Evolutionary conservation across 2,329 filamentous ascomycete genomes (phyloP).

Genomic region (Coniochaeta prunicola): DNA sequence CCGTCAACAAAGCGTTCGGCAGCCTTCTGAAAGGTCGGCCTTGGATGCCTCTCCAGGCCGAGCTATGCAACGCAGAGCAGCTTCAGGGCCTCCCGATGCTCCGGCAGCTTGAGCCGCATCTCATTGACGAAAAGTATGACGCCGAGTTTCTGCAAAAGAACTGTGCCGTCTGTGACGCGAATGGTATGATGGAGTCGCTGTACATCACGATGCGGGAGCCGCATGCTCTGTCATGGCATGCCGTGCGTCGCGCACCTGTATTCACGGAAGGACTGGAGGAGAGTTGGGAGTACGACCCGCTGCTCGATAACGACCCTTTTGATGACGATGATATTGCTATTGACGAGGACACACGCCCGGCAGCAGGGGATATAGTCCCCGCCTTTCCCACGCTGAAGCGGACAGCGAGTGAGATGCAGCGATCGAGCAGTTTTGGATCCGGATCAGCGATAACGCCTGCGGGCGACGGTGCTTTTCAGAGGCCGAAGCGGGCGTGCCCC

Average conservation of each 20-base stretch:
- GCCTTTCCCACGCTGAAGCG: conserved; percentile 38
- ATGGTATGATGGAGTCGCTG: conserved; percentile 49
- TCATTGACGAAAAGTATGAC: conserved; percentile 37
- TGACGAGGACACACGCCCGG: conserved; percentile 29
- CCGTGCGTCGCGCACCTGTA: conserved; percentile 37
- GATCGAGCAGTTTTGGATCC: conserved; percentile 37
- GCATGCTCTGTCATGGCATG: conserved; percentile 49
- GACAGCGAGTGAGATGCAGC: conserved; percentile 43
- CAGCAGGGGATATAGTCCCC: conserved; percentile 39
- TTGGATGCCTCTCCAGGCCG: conserved; percentile 53
- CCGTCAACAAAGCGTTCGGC: conserved; percentile 42
- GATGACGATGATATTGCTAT: conserved; percentile 24
- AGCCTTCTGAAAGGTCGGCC: conserved; percentile 39
- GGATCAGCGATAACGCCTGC: conserved; percentile 12
- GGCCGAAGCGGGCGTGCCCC: conserved; percentile 26
- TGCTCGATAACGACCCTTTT: conserved; percentile 37
- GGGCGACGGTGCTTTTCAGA: conserved; percentile 13
- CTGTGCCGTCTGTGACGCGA: conserved; percentile 48
- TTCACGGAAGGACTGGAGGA: conserved; percentile 46
- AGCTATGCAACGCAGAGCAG: conserved; percentile 47
- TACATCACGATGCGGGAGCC: conserved; percentile 48
- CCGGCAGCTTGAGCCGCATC: conserved; percentile 38
- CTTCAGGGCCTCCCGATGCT: conserved; percentile 53
- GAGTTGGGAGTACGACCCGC: conserved; percentile 44
- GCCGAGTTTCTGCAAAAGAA: conserved; percentile 42